Base-by-base conservation (phyloP, 2,329 filamentous ascomycete species). In the Aureobasidium leucospermi region DNA sequence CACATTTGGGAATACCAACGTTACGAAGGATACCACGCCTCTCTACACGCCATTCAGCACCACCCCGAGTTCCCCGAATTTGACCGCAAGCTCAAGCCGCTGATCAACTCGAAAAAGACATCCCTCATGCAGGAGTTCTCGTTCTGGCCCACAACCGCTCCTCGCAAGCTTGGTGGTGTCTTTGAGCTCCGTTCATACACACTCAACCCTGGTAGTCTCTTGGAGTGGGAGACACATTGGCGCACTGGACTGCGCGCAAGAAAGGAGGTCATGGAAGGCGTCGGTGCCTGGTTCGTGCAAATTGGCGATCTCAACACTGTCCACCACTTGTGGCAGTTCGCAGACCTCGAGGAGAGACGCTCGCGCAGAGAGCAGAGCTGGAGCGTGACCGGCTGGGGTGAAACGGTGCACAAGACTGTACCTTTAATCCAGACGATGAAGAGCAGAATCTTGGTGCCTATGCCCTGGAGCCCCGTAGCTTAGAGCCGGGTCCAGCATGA, bases 1-100 rank as follows among this genome's bases (percentile, higher is more conserved):
- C 94, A 99, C 73, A 99, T 99, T 69, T 99, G 94, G 94, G 94
- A 99, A 75, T 99, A 99, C 75, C 92, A 97, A 75, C 88, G 92
- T 68, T 99, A 97, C 76, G 83, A 92, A 67, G 94, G 94, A 62
- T 97, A 97, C 75, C 94, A 99, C 75, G 85, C 88, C 62, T 97
- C 94, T 19, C 81, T 96, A 48, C 84, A 96, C 78, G 84, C 82
- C 67, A 96, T 97, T 65, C 85, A 89, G 62, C 78, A 81, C 67
- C 90, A 96, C 68, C 88, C 90, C 63, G 90, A 91, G 16, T 97
- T 90, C 73, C 77, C 85, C 65, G 87, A 83, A 9, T 96, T 96
- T 71, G 90, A 96, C 71, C 78, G 78, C 63, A 89, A 93, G 76
- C 86, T 99, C 56, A 92, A 91, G 75, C 81, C 78, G n/a, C 79